Evolutionary conservation across 768 basidiomycete genomes (phyloP).

Genomic region (Naganishia friedmannii): DNA sequence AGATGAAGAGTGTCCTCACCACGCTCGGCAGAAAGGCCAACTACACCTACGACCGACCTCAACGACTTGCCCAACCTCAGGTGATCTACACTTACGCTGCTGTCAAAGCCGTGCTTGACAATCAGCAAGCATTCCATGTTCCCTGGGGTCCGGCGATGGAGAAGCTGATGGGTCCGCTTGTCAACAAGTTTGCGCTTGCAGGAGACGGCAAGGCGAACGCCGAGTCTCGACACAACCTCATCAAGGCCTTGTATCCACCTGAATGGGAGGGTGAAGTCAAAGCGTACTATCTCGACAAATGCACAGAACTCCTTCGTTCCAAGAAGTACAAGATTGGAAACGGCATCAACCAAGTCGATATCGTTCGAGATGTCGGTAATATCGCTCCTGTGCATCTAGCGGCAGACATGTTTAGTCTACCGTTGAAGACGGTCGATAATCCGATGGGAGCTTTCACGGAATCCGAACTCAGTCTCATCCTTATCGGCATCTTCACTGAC

Average conservation of each 20-base stretch:
- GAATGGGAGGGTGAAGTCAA: constrained; percentile 1
- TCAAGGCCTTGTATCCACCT: not conserved
- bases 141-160: not conserved
- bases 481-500: constrained; percentile 2
- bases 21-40: not conserved
- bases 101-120: not conserved
- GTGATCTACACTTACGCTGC: constrained; percentile 2
- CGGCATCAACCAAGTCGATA: constrained; percentile 1
- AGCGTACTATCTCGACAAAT: constrained; percentile 2
- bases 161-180: not conserved
- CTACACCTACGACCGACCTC: not conserved
- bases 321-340: constrained; percentile 2
- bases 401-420: not conserved
- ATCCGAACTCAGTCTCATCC: not conserved
- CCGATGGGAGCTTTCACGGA: not conserved
- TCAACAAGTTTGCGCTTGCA: not conserved
- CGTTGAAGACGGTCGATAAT: not conserved
- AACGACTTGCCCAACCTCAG: not conserved
- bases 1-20: not conserved
- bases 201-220: not conserved
- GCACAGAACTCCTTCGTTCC: not conserved
- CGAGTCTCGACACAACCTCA: not conserved
- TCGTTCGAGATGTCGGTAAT: not conserved
- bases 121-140: not conserved
- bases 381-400: not conserved